Base-by-base conservation (phyloP, 306 rosid species). In the Hippophae rhamnoides region DNA sequence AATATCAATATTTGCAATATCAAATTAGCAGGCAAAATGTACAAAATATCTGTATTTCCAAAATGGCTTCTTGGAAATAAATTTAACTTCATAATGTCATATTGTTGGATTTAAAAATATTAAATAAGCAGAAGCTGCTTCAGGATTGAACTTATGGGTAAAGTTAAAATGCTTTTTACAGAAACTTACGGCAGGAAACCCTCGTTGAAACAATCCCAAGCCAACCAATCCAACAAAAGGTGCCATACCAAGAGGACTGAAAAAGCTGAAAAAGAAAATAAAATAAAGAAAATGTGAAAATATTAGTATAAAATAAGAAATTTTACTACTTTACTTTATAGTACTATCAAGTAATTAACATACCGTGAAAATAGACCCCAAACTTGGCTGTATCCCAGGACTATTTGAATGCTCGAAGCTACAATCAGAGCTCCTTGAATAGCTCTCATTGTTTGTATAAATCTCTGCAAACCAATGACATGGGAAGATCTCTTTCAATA, bases 221-320 rank as follows among this genome's bases (percentile, higher is more conserved):
- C 98, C 98, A 40, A 87, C 86, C 83, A 92, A 78, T 73, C 95
- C 98, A 71, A 87, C 88, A 13, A 92, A 96, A 42, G 98, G 98
- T 65, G 93, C 98, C 93, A 92, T 85, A 53, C 98, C 96, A 67
- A 92, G 90, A 61, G 98, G 98, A 74, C 98, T 92, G 80, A 92
- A 92, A 75, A 92, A 92, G 58, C 98, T 92, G 83, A 45, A 79
- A 58, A 64, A 58, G 41, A 63, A 72, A 61, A 9, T 12, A 18
- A 12, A 47, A 48, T 45, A 71, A 46, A 44, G 47, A 18, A 3
- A 73, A 31, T 27, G 46, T 66, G 41, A 63, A 65, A 70, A 56
- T 69, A 64, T 43, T 41, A 52, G 43, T 59, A 64, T 44, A 8
- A 12, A 31, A 31, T 31, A 31, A 31, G 54, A 47, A 43, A 65